Conservation (phyloP, 2,329 filamentous ascomycete genomes). For the Ophiostoma australiae region DNA sequence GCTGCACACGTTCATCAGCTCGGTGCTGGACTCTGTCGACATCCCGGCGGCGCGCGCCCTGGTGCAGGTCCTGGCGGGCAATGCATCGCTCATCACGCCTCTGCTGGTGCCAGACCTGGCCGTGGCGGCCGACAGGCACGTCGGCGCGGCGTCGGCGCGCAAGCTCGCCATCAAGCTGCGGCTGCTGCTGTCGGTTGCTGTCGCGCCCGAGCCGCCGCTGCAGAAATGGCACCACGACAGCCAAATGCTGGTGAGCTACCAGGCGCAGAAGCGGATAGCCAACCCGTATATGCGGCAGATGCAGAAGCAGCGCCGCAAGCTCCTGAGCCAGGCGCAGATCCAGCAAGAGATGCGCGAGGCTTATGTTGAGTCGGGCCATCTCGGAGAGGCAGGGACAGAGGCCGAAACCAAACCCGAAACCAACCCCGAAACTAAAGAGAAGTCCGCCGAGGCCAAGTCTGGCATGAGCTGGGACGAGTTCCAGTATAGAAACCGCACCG, state of each 20-base stretch:
- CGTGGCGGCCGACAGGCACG: neutral
- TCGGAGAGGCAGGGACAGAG: neutral
- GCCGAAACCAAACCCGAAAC: neutral
- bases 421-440: neutral
- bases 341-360: neutral
- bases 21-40: conserved; percentile 41
- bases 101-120: conserved; percentile 22
- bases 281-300: neutral
- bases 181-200: conserved; percentile 23
- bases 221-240: neutral
- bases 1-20: conserved; percentile 41
- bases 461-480: conserved; percentile 16
- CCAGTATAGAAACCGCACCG: neutral
- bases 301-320: neutral
- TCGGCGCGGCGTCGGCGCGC: neutral
- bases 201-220: conserved; percentile 15
- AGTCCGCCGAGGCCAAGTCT: neutral
- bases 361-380: neutral
- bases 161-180: conserved; percentile 25
- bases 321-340: neutral
- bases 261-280: conserved; percentile 1
- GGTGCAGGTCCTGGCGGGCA: conserved; percentile 32
- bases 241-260: conserved; percentile 12
- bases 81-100: conserved; percentile 29
- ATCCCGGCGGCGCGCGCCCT: conserved; percentile 35